These are phyloP conservation scores for Catenaria anguillulae DNA, from an alignment of 371 early-diverging fungal genomes.

Conservation along the genomic window DNA sequence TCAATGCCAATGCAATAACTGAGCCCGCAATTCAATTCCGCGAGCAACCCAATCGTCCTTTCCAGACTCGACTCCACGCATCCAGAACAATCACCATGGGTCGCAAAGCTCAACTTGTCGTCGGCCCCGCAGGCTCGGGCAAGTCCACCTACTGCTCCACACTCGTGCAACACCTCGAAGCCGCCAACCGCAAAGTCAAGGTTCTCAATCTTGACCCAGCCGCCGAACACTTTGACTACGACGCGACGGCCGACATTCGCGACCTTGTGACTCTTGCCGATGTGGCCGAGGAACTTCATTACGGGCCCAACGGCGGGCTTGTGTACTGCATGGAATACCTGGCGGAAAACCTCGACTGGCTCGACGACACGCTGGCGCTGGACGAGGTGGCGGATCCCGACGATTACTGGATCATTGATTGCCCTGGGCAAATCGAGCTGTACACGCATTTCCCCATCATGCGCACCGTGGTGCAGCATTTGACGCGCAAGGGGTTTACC, in stretches of 20 bases:
- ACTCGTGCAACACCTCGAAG: slow-evolving; percentile 78
- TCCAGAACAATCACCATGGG: no score
- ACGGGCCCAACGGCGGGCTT: slow-evolving; percentile 98
- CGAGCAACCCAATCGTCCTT: no score
- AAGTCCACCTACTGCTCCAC: slow-evolving; percentile 95
- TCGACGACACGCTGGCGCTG: slow-evolving; percentile 32
- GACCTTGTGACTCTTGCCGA: slow-evolving; percentile 93
- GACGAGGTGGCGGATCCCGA: slow-evolving; percentile 74
- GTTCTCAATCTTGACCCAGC: slow-evolving; percentile 98
- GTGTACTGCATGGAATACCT: slow-evolving; percentile 92
- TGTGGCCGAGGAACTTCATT: slow-evolving; percentile 92
- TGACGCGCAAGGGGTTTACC: slow-evolving; percentile 45
- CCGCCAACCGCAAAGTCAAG: slow-evolving; percentile 63
- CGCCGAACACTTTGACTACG: slow-evolving; percentile 82
- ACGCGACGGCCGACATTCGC: slow-evolving; percentile 77
- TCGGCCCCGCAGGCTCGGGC: slow-evolving; percentile 95
- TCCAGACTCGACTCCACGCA: no score
- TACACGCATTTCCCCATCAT: slow-evolving; percentile 97
- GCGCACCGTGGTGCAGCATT: slow-evolving; percentile 53
- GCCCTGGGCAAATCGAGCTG: slow-evolving; percentile 97
- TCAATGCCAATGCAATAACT: no score
- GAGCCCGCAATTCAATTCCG: no score
- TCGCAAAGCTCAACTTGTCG: slow-evolving; percentile 85
- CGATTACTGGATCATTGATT: slow-evolving; percentile 94
- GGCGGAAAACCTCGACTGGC: slow-evolving; percentile 88